Conservation (phyloP, 768 basidiomycete genomes). For the Heimioporus sp. region DNA sequence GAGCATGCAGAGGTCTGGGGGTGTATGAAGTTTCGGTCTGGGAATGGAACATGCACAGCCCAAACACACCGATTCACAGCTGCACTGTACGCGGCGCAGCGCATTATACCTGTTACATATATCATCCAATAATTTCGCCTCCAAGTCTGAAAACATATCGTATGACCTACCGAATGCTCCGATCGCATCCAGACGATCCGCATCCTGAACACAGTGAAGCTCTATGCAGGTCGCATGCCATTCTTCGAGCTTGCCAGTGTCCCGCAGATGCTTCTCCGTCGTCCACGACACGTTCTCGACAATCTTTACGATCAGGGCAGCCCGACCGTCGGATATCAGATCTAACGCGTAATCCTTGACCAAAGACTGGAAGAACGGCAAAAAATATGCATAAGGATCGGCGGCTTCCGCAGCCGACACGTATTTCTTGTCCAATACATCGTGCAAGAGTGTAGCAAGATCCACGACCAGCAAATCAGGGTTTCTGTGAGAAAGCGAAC, state of each 20-base stretch:
- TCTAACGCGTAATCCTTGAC: slow-evolving; percentile 46
- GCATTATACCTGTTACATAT: slow-evolving; percentile 49
- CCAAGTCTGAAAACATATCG: not conserved
- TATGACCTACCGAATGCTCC: slow-evolving; percentile 64
- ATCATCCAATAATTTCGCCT: not conserved
- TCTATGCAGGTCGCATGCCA: slow-evolving; percentile 76
- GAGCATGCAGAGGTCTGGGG: slow-evolving; percentile 42
- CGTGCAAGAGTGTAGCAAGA: slow-evolving; percentile 85
- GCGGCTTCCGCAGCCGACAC: slow-evolving; percentile 53
- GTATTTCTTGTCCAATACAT: slow-evolving; percentile 86
- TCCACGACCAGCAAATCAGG: slow-evolving; percentile 79
- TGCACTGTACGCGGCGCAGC: slow-evolving; percentile 66
- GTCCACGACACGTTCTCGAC: slow-evolving; percentile 84
- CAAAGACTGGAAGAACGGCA: slow-evolving; percentile 58
- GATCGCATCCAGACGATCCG: slow-evolving; percentile 76
- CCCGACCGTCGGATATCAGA: slow-evolving; percentile 60
- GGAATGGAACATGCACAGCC: too few relatives aligned
- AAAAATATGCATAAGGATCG: slow-evolving; percentile 64
- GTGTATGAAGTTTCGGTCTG: not conserved
- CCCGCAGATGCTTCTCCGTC: slow-evolving; percentile 69
- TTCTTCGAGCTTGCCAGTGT: slow-evolving; percentile 49
- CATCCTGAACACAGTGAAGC: slow-evolving; percentile 81
- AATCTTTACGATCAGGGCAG: slow-evolving; percentile 52
- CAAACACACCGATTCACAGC: slow-evolving; percentile 45
- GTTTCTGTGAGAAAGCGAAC: slow-evolving; percentile 36